Percentiles rank a stretch among this genome's conserved stretches.
Conservation (phyloP, 2,329 filamentous ascomycete species). For the Xylaria sp. region DNA sequence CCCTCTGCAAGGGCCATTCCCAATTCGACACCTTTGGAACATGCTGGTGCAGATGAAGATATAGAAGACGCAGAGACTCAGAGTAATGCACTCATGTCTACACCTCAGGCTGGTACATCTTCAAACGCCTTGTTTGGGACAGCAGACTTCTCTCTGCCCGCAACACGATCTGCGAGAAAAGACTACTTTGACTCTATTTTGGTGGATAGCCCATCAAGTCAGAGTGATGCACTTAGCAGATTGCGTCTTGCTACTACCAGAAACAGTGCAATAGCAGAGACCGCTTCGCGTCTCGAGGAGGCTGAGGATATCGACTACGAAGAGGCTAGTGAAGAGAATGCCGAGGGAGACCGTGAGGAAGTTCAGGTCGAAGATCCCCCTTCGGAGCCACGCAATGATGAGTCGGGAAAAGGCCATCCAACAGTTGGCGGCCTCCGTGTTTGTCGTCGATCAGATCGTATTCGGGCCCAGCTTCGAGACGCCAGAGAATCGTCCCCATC, state of each 20-base stretch:
- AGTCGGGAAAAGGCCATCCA: conserved; percentile 13
- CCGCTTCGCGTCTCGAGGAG: conserved; percentile 39
- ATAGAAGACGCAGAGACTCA: conserved; percentile 7
- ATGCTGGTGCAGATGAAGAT: conserved; percentile 3
- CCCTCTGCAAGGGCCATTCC: neutral
- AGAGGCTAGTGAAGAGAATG: conserved; percentile 9
- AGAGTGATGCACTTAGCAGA: conserved; percentile 31
- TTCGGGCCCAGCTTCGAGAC: conserved; percentile 25
- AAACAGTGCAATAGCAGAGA: neutral
- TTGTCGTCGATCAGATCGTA: conserved; percentile 35
- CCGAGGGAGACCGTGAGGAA: neutral
- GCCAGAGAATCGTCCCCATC: conserved; percentile 28
- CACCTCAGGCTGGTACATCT: conserved; percentile 22
- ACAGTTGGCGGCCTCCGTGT: conserved; percentile 25
- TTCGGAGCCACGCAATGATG: conserved; percentile 1
- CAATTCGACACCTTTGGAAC: neutral
- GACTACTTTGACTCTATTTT: conserved; percentile 27
- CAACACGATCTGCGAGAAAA: conserved; percentile 30
- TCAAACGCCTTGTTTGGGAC: conserved; percentile 16
- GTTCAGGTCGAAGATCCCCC: conserved; percentile 7
- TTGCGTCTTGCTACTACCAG: conserved; percentile 30
- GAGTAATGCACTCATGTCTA: conserved; percentile 17
- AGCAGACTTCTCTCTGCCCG: conserved; percentile 19
- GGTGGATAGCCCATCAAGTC: conserved; percentile 13
- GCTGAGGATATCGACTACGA: conserved; percentile 37